These are phyloP conservation scores for Ogataea nitratoaversa DNA, from an alignment of 805 yeast genomes.

Conservation along the genomic window DNA sequence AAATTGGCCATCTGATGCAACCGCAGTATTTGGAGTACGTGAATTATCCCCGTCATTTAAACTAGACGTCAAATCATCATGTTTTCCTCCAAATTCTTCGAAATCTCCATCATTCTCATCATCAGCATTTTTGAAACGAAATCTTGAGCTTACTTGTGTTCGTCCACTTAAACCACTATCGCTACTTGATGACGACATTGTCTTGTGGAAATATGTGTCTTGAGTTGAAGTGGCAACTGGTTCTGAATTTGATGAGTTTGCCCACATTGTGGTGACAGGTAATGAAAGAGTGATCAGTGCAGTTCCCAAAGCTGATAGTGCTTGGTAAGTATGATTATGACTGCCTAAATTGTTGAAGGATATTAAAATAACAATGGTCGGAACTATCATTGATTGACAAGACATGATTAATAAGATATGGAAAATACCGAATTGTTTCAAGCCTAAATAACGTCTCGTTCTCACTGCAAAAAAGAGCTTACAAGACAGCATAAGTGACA, in stretches of 20 bases:
- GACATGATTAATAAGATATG: slow-evolving; percentile 80
- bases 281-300: slow-evolving; percentile 66
- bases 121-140: slow-evolving; percentile 10
- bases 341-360: slow-evolving; percentile 39
- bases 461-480: slow-evolving; percentile 68
- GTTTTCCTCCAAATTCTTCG: background rate
- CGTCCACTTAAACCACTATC: slow-evolving; percentile 9
- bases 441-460: slow-evolving; percentile 71
- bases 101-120: background rate
- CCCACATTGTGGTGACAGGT: slow-evolving; percentile 89
- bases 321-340: slow-evolving; percentile 29
- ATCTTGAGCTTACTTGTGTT: slow-evolving; percentile 10
- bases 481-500: slow-evolving; percentile 54
- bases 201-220: slow-evolving; percentile 21
- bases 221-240: slow-evolving; percentile 37
- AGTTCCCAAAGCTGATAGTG: slow-evolving; percentile 49
- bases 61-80: slow-evolving; percentile 4
- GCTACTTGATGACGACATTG: slow-evolving; percentile 9
- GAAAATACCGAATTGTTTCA: slow-evolving; percentile 76
- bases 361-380: slow-evolving; percentile 62
- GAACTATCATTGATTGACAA: slow-evolving; percentile 75
- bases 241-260: slow-evolving; percentile 57
- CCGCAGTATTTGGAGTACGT: slow-evolving; percentile 17
- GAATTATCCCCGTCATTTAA: slow-evolving; percentile 1
- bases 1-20: slow-evolving; percentile 17